These are phyloP conservation scores for Dothistroma septosporum DNA, from an alignment of 2,329 filamentous ascomycete species.

Conservation along the genomic window DNA sequence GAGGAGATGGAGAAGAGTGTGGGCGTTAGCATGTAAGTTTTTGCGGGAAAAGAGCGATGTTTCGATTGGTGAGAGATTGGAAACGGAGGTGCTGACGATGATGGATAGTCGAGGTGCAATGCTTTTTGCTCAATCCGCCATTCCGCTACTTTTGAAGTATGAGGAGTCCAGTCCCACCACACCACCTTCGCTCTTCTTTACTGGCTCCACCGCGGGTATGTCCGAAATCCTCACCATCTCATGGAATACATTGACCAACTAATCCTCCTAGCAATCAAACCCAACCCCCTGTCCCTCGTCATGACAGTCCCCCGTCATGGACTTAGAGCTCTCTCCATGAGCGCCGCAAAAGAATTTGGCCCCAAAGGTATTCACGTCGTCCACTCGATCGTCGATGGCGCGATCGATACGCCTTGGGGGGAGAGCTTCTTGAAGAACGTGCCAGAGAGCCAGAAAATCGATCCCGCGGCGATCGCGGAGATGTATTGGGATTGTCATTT, in stretches of 20 bases:
- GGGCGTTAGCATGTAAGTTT: constrained; percentile 39
- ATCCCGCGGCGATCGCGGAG: constrained; percentile 77
- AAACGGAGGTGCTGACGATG: background rate
- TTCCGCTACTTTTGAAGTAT: constrained; percentile 65
- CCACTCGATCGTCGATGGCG: constrained; percentile 69
- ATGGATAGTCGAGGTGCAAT: constrained; percentile 59
- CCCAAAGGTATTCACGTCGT: constrained; percentile 77
- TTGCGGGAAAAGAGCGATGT: too few relatives aligned
- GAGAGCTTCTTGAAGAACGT: constrained; percentile 54
- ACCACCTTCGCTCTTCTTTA: constrained; percentile 76
- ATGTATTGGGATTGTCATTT: constrained; percentile 79
- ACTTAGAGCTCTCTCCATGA: constrained; percentile 66
- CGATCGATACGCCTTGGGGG: constrained; percentile 72
- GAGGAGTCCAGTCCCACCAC: constrained; percentile 41
- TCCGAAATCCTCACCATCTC: too few relatives aligned
- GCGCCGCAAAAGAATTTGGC: constrained; percentile 74
- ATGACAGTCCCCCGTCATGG: constrained; percentile 80
- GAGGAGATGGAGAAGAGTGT: constrained; percentile 52
- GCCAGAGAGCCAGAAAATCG: constrained; percentile 62
- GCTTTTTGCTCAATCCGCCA: constrained; percentile 64
- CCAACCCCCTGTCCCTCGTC: constrained; percentile 60
- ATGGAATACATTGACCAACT: too few relatives aligned
- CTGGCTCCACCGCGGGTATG: constrained; percentile 66
- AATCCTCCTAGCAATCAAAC: constrained; percentile 55
- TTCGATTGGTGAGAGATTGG: background rate